Evolutionary conservation across 2,329 filamentous ascomycete species (phyloP).

Genomic region (Claviceps sp.): DNA sequence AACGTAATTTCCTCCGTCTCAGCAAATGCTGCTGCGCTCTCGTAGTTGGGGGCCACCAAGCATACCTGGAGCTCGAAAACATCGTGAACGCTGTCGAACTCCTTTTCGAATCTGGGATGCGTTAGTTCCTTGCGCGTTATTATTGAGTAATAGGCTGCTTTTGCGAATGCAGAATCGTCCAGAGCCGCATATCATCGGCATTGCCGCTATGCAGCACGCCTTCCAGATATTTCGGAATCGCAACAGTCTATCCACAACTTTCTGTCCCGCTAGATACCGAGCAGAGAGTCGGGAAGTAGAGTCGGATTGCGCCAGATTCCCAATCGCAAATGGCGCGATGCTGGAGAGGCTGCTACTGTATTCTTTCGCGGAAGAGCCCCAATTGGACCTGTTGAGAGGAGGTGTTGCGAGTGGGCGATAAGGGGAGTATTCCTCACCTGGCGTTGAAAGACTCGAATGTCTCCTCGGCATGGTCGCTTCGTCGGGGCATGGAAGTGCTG

Average conservation of each 20-base stretch:
- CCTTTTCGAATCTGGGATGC: slow-evolving; percentile 88
- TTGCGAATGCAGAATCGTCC: neutral
- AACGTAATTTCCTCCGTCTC: neutral
- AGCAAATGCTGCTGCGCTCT: slow-evolving; percentile 2
- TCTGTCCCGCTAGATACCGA: neutral
- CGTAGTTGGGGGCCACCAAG: slow-evolving; percentile 5
- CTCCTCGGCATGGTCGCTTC: slow-evolving; percentile 70
- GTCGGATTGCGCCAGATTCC: too few species aligned
- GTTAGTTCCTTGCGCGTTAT: slow-evolving; percentile 17
- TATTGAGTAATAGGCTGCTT: neutral
- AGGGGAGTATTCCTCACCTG: slow-evolving; percentile 49
- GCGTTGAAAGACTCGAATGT: slow-evolving; percentile 98
- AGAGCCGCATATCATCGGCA: neutral
- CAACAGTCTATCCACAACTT: neutral
- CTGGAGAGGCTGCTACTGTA: neutral
- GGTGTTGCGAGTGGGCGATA: neutral
- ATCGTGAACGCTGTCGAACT: slow-evolving; percentile 94
- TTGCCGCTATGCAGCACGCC: neutral
- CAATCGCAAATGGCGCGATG: too few species aligned
- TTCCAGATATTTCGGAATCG: neutral
- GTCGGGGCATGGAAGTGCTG: slow-evolving; percentile 47
- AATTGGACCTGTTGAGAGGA: neutral
- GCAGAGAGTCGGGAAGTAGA: too few species aligned
- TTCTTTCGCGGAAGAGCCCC: neutral
- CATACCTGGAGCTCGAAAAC: slow-evolving; percentile 98